Evolutionary conservation across 1,284 basidiomycete species (phyloP), one percentile per base, ranked within the genome.

Genomic region (Ceratobasidium sp.): DNA sequence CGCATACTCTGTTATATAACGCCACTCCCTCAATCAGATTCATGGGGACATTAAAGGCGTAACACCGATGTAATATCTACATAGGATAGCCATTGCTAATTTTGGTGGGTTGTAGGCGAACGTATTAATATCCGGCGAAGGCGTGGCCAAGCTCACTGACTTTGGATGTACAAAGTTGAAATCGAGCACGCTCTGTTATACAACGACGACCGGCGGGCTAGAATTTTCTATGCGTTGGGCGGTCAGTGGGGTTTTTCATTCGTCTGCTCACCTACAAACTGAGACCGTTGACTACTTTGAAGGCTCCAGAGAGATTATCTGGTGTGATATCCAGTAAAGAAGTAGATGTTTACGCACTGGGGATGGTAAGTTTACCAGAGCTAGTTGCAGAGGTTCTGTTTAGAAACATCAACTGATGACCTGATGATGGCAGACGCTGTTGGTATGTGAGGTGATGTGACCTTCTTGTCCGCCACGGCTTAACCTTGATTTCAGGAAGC

Each of bases 311-410:
- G 46, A 17, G 10, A 9, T 17, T 48, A 9, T 5, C 48, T 2
- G 48, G 44, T 26, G 15, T 2, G 7, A 13, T 23, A n/a, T 17
- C 3, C 42, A 68, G 66, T 46, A 68, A 68, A 23, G 26, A 68
- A 68, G 33, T 40, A 20, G 64, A 66, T 48, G 64, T 66, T 12
- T 66, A 66, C 46, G 66, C 46, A 13, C 46, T 67, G 38, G 66
- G 66, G 26, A 50, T 68, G 66, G 66, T 65, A 20, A 28, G 57
- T 10, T 40, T 12, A 17, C n/a, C 4, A 33, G 33, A 4, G 33
- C 5, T 12, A 3, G 4, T 50, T 12, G 33, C 20, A 3, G 1
- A 33, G 33, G 1, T 33, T 33, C 33, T 33, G 33, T 33, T 4
- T 4, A 33, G 2, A 33, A 2, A 33, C 4, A 33, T 33, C 33